These are phyloP conservation scores for Selenicereus undatus DNA, from an alignment of 148 eudicot species.

Conservation along the genomic window DNA sequence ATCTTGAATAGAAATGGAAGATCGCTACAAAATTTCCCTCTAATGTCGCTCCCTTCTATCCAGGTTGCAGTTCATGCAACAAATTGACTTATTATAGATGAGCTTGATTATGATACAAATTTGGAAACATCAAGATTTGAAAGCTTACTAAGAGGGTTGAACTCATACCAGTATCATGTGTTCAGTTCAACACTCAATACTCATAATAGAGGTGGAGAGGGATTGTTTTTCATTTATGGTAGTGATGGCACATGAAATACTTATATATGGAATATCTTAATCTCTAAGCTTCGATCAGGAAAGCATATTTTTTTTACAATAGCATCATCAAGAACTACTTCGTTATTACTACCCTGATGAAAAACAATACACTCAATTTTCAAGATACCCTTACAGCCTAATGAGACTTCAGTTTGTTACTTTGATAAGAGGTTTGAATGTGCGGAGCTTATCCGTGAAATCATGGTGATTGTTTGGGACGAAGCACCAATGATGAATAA, in stretches of 20 bases:
- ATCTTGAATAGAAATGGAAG: too few relatives aligned
- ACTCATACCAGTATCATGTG: too few relatives aligned
- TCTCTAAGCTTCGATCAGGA: background rate
- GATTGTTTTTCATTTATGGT: background rate
- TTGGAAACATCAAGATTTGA: background rate
- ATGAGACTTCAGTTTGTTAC: background rate
- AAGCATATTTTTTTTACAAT: background rate
- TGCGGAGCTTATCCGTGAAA: background rate
- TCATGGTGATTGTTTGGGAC: background rate
- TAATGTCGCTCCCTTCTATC: too few relatives aligned
- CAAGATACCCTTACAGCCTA: background rate
- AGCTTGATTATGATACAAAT: background rate
- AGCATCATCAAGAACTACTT: background rate
- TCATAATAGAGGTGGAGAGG: too few relatives aligned
- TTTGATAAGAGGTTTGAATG: background rate
- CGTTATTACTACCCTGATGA: background rate
- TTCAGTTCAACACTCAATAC: too few relatives aligned
- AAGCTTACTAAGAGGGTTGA: too few relatives aligned
- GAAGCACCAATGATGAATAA: background rate
- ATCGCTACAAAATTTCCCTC: too few relatives aligned
- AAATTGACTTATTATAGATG: background rate
- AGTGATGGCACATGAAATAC: background rate
- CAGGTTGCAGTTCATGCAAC: background rate
- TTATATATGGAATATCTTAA: constrained; percentile 5
- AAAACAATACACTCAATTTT: background rate